phyloP scores from a whole-genome alignment of 1,139 yeast species.

The Candida glucosophila region DNA sequence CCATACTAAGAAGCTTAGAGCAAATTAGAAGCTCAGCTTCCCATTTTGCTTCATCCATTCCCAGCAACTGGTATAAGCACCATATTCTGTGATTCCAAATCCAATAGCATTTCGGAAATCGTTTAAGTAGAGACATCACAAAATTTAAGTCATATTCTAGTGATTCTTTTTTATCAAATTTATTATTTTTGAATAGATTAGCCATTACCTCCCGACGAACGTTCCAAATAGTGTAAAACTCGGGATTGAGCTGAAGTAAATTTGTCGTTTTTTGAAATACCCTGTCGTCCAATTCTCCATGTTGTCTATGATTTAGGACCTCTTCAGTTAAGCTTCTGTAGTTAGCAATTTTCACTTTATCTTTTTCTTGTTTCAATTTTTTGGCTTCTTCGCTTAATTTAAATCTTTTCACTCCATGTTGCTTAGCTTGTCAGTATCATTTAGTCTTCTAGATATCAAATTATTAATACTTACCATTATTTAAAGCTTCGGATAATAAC shows the following conservation, averaged over 20 bases:
- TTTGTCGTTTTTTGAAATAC: conserved; percentile 42
- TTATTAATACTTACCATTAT: conserved; percentile 4
- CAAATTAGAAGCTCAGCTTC: conserved; percentile 59
- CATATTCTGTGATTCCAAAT: conserved; percentile 91
- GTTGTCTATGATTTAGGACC: conserved; percentile 31
- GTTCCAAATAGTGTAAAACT: conserved; percentile 87
- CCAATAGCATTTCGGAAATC: conserved; percentile 89
- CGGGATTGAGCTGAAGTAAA: conserved; percentile 66
- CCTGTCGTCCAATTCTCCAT: conserved; percentile 22
- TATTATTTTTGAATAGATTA: conserved; percentile 15
- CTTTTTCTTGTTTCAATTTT: conserved; percentile 45
- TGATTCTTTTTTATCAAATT: conserved; percentile 18
- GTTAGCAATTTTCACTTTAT: conserved; percentile 40
- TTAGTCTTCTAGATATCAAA: no score
- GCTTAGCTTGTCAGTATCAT: conserved; percentile 9
- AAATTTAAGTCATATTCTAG: conserved; percentile 57
- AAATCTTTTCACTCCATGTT: conserved; percentile 70
- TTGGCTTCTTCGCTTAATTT: conserved; percentile 50
- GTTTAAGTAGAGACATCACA: conserved; percentile 48
- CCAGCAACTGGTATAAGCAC: conserved; percentile 55
- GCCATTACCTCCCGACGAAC: conserved; percentile 66
- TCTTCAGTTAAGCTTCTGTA: conserved; percentile 41
- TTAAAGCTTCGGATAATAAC: no score
- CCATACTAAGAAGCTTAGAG: conserved; percentile 57
- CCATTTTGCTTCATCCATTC: conserved; percentile 48